These are phyloP conservation scores for Arabidopsis suecica DNA, from an alignment of 345 rosid species.

Conservation along the genomic window DNA sequence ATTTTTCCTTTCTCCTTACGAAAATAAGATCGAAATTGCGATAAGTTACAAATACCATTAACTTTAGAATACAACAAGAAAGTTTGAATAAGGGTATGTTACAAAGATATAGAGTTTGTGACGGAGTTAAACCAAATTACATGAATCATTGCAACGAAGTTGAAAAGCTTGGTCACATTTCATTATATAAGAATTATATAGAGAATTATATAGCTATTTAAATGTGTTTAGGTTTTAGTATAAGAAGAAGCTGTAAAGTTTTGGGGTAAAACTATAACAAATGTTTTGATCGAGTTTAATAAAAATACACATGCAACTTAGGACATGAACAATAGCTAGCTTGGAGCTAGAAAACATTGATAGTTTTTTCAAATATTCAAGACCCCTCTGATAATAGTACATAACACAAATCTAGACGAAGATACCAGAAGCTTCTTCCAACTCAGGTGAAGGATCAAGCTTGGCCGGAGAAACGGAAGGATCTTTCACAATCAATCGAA, in stretches of 20 bases:
- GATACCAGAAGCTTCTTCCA: conserved; percentile 29
- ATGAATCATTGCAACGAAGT: background rate
- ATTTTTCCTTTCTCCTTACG: background rate
- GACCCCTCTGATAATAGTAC: no score
- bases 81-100: no score
- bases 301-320: conserved; percentile 9
- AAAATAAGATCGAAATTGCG: no score
- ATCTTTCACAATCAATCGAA: conserved; percentile 32
- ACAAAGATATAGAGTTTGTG: no score
- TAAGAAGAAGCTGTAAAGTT: no score
- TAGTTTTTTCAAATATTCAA: background rate
- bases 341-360: background rate
- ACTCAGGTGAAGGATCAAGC: conserved; percentile 37
- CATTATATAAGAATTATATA: no score
- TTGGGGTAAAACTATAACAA: no score
- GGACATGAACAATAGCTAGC: background rate
- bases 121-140: background rate
- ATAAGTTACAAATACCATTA: no score
- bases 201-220: no score
- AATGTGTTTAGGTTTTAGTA: no score
- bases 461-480: conserved; percentile 38
- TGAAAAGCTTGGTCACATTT: background rate
- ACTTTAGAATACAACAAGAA: no score
- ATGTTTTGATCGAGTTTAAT: background rate
- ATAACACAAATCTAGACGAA: background rate